phyloP scores from a whole-genome alignment of 2,329 filamentous ascomycete species.

The Colletotrichum sp. region DNA sequence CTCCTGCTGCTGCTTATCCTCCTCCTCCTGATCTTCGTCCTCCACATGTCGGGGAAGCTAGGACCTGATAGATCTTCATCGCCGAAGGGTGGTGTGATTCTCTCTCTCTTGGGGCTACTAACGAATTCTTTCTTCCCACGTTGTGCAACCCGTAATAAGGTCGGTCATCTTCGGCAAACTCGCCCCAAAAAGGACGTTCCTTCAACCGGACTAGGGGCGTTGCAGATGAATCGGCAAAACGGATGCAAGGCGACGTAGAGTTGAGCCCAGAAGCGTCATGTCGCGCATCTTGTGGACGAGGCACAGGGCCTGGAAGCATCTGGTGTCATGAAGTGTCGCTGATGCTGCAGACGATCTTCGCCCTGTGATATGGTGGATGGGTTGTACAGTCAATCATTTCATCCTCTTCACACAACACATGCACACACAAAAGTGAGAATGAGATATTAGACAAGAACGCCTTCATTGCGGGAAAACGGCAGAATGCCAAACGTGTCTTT shows the following conservation, averaged over 20 bases:
- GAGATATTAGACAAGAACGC: neutral
- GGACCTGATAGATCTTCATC: neutral
- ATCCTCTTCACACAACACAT: neutral
- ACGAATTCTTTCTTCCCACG: neutral
- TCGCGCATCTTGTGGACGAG: neutral
- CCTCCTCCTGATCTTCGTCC: neutral
- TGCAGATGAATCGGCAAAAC: neutral
- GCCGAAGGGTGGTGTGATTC: neutral
- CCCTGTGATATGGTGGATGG: neutral
- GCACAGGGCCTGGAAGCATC: neutral
- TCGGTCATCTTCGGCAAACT: neutral
- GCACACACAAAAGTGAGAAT: neutral
- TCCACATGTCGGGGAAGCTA: neutral
- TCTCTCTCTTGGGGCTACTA: neutral
- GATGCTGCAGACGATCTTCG: neutral
- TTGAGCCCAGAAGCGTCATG: neutral
- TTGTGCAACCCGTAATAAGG: neutral
- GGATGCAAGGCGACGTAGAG: neutral
- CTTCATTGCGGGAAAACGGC: neutral
- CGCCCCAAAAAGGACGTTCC: neutral
- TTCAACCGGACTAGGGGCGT: neutral
- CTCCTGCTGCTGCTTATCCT: neutral
- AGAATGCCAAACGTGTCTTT: constrained; percentile 6
- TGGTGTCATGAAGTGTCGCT: neutral
- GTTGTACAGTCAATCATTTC: neutral